Evolutionary conservation across 305 asterid genomes (phyloP).

Genomic region (Fraxinus ornus): DNA sequence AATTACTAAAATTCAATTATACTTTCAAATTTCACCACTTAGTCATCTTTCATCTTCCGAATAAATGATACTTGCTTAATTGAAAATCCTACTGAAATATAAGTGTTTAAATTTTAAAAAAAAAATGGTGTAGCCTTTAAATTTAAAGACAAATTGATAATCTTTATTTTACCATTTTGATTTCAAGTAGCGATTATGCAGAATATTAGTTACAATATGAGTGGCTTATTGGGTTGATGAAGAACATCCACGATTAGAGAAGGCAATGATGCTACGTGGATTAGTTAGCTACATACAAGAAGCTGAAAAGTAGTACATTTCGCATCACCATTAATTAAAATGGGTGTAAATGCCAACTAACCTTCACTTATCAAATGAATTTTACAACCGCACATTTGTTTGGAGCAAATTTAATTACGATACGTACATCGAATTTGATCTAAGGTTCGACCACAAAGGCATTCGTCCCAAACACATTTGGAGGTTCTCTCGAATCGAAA

Average conservation of each 20-base stretch:
- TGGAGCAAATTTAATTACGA: neutral
- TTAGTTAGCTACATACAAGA: neutral
- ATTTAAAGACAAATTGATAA: too few species aligned
- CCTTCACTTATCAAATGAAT: neutral
- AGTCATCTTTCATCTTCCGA: too few species aligned
- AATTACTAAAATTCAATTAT: neutral
- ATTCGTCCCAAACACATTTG: too few species aligned
- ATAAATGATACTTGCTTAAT: neutral
- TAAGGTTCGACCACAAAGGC: neutral
- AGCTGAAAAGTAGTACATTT: neutral
- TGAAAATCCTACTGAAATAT: neutral
- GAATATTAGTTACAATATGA: neutral
- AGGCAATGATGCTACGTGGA: neutral
- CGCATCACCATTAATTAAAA: neutral
- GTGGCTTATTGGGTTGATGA: neutral
- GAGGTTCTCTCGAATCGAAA: too few species aligned
- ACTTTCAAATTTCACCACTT: neutral
- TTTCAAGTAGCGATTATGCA: too few species aligned
- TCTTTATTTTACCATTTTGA: neutral
- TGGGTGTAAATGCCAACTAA: neutral
- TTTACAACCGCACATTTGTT: neutral
- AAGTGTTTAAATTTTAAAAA: too few species aligned
- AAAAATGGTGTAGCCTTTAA: too few species aligned
- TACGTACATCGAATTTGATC: neutral
- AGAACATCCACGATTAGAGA: neutral